These are phyloP conservation scores for Yamadazyma diddensiae DNA, from an alignment of 1,139 yeast species.

Conservation along the genomic window DNA sequence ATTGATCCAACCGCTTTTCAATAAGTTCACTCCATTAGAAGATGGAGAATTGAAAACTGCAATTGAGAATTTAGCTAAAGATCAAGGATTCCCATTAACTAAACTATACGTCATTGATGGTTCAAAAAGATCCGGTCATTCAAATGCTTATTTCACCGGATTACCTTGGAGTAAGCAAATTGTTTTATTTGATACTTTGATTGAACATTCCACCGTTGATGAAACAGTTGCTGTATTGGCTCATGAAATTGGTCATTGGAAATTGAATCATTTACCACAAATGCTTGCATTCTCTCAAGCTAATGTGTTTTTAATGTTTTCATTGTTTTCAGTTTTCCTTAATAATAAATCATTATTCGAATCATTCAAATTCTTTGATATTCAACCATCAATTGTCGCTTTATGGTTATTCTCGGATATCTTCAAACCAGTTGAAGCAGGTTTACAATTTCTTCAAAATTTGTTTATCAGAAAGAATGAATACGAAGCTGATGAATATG, in stretches of 20 bases:
- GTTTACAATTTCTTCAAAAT: constrained; percentile 64
- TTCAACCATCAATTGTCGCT: constrained; percentile 75
- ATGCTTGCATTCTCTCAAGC: constrained; percentile 62
- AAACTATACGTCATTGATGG: constrained; percentile 90
- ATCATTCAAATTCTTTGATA: constrained; percentile 69
- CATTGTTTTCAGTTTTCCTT: constrained; percentile 74
- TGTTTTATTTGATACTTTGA: constrained; percentile 87
- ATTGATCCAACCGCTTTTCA: constrained; percentile 86
- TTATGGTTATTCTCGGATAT: constrained; percentile 73
- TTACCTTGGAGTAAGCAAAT: constrained; percentile 96
- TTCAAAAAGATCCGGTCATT: constrained; percentile 91
- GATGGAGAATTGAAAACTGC: constrained; percentile 84
- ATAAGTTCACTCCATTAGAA: constrained; percentile 84
- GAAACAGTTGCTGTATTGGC: constrained; percentile 94
- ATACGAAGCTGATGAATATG: constrained; percentile 89
- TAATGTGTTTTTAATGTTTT: constrained; percentile 63
- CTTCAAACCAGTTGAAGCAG: constrained; percentile 71
- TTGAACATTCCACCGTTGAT: constrained; percentile 68
- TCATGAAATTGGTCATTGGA: constrained; percentile 98
- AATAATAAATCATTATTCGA: constrained; percentile 72
- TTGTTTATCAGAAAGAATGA: constrained; percentile 79
- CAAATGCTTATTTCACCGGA: constrained; percentile 94
- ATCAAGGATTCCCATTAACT: constrained; percentile 79
- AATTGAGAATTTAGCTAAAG: constrained; percentile 74
- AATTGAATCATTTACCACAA: constrained; percentile 76